Evolutionary conservation across 2,329 filamentous ascomycete genomes (phyloP), one percentile per base, ranked within the genome.

Genomic region (Samsoniella hepiali): DNA sequence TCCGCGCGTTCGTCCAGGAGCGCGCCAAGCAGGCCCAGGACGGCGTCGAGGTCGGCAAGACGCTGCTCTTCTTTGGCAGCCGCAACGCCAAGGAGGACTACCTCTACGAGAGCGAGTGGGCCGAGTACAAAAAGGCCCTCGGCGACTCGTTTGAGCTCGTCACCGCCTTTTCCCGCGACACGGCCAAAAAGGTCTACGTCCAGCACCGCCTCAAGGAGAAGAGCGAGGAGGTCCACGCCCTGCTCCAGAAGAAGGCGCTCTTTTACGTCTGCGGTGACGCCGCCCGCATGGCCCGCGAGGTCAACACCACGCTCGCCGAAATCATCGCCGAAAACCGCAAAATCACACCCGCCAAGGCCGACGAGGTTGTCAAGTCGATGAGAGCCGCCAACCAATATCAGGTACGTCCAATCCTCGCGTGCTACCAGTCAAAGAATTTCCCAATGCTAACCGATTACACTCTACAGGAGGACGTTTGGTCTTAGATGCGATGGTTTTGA

Each of bases 181-280:
- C 85, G 0, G 76, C 88, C 50, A 84, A 95, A 76, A 99, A 99
- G 80, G 91, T 99, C 44, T 99, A 99, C 73, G 95, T 99, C 29
- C 95, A 99, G 79, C 93, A 99, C 78, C 86, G 91, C 66, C 84
- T 99, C 65, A 89, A 91, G 78, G 91, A 98, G 76, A 84, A 88
- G 58, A 88, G 91, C 64, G 85, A 91, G 71, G 87, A 97, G 71
- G 84, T 99, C 78, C 94, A 96, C 78, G 88, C 94, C 68, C 86
- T 99, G 1, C 83, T 99, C 10, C 83, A 90, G 69, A 83, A 93
- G 76, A 91, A 93, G 75, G 95, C 92, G 5, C 97, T 95, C 78
- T 93, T 99, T 76, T 99, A 99, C 76, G 94, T 99, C 64, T 99
- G 96, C 72, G 95, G 95, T 79, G 95, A 99, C 74, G 96, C 96